Evolutionary conservation across 768 basidiomycete genomes (phyloP).

Genomic region (Lactarius pseudohatsudake): DNA sequence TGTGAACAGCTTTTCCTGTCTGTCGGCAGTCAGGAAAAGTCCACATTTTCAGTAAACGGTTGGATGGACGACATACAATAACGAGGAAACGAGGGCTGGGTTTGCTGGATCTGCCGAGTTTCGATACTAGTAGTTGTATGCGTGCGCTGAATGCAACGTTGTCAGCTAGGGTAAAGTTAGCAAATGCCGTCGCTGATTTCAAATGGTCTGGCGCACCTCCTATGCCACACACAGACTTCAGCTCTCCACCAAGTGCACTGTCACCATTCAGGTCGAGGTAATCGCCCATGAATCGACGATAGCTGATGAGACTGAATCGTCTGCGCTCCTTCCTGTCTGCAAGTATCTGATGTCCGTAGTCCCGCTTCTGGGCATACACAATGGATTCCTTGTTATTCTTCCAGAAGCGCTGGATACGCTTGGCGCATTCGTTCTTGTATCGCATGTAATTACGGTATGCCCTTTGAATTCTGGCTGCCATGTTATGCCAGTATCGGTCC

Average conservation of each 20-base stretch:
- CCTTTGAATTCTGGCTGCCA: constrained; percentile 95
- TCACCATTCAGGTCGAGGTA: constrained; percentile 90
- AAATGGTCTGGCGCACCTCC: constrained; percentile 50
- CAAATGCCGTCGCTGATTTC: constrained; percentile 4
- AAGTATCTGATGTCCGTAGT: constrained; percentile 91
- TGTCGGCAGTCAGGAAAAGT: constrained; percentile 35
- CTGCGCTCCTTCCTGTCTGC: constrained; percentile 91
- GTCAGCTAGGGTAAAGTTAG: constrained; percentile 51
- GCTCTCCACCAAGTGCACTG: constrained; percentile 71
- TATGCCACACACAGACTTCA: constrained; percentile 70
- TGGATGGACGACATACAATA: constrained; percentile 56
- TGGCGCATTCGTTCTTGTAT: constrained; percentile 92
- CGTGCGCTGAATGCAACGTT: constrained; percentile 80
- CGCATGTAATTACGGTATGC: constrained; percentile 96
- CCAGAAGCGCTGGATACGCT: constrained; percentile 97
- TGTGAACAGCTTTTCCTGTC: constrained; percentile 85
- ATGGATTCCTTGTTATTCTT: constrained; percentile 95
- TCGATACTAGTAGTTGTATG: constrained; percentile 82
- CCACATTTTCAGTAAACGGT: not conserved
- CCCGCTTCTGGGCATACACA: constrained; percentile 86
- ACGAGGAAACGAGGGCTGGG: constrained; percentile 87
- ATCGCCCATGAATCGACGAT: constrained; percentile 93
- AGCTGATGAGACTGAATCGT: constrained; percentile 89
- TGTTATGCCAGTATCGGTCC: constrained; percentile 99
- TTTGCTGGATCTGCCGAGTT: constrained; percentile 84